Percentiles rank a stretch among this genome's conserved stretches.
These are phyloP conservation scores for Komagataella populi DNA, from an alignment of 805 yeast species.

Conservation along the genomic window DNA sequence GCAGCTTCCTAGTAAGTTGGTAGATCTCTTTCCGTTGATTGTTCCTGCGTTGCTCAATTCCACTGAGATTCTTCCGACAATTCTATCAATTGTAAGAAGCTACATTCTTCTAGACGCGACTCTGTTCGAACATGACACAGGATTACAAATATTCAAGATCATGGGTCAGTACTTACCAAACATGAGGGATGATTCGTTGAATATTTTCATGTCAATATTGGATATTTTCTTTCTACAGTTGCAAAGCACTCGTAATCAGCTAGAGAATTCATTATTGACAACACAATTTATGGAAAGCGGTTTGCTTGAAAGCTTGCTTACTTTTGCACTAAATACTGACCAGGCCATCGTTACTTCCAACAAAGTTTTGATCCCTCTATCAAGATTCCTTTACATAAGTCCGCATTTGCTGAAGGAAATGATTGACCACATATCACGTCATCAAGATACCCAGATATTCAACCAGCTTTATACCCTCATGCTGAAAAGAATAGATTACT, in stretches of 20 bases:
- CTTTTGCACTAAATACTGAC: conserved; percentile 26
- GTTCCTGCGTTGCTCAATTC: conserved; percentile 49
- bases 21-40: conserved; percentile 34
- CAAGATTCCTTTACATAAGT: conserved; percentile 24
- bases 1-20: conserved; percentile 22
- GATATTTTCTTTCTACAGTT: conserved; percentile 32
- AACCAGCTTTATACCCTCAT: conserved; percentile 11
- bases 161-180: conserved; percentile 39
- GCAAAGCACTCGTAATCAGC: conserved; percentile 11
- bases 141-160: conserved; percentile 29
- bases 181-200: conserved; percentile 62
- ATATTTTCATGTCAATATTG: conserved; percentile 35
- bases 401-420: conserved; percentile 21
- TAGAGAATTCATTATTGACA: conserved; percentile 8
- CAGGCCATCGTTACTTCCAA: conserved; percentile 27
- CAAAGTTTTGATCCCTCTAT: conserved; percentile 21
- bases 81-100: conserved; percentile 48
- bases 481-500: conserved; percentile 22
- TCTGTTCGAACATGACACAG: conserved; percentile 23
- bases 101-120: conserved; percentile 38
- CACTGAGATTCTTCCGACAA: conserved; percentile 60
- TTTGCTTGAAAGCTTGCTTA: conserved; percentile 26
- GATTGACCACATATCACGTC: conserved; percentile 13
- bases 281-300: conserved; percentile 26
- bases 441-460: conserved; percentile 6